Evolutionary conservation across 345 rosid species (phyloP).

Genomic region (Gossypium longicalyx): DNA sequence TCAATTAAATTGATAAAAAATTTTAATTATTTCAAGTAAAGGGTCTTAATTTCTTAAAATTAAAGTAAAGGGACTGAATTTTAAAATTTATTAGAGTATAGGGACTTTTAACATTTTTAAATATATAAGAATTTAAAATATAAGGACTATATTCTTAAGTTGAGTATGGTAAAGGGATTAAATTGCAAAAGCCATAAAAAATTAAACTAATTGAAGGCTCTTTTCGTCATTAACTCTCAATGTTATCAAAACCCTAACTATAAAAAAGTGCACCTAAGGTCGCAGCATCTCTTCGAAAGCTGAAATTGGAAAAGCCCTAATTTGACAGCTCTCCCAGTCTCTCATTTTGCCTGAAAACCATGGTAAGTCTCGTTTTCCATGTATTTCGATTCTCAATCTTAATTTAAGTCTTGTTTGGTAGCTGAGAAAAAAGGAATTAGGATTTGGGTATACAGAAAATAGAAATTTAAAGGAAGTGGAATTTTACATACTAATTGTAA

Average conservation of each 20-base stretch:
- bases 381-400: not conserved
- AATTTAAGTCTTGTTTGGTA: not conserved
- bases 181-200: no score
- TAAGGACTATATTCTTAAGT: no score
- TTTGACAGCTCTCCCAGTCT: not conserved
- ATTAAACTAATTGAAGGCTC: not conserved
- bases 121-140: no score
- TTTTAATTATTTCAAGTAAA: no score
- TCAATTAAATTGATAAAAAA: no score
- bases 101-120: no score
- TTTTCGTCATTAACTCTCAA: not conserved
- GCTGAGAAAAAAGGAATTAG: not conserved
- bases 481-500: not conserved
- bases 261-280: not conserved
- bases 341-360: not conserved
- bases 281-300: not conserved
- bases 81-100: no score
- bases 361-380: constrained; percentile 12
- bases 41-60: no score
- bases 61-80: no score
- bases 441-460: not conserved
- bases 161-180: no score
- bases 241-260: not conserved
- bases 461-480: not conserved
- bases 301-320: not conserved